These are phyloP conservation scores for Lunularia cruciata DNA, from an alignment of 225 moss, liverwort and hornwort genomes.

Conservation along the genomic window DNA sequence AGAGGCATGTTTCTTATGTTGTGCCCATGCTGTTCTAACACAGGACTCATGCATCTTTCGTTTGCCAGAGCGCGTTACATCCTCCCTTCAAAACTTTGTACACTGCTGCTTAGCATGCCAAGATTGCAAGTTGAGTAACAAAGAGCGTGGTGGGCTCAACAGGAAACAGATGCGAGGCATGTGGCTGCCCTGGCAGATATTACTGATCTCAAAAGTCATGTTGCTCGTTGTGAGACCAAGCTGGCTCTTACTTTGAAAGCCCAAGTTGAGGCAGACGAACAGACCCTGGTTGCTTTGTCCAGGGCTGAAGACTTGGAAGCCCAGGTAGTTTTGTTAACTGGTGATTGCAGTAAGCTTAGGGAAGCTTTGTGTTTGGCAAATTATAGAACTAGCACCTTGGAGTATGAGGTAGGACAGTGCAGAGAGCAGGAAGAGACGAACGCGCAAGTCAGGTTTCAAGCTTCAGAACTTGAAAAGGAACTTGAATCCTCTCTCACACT, in stretches of 20 bases:
- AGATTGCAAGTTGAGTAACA: slow-evolving; percentile 67
- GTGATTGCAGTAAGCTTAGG: slow-evolving; percentile 38
- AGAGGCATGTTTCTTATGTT: slow-evolving; percentile 13
- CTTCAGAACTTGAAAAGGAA: slow-evolving; percentile 28
- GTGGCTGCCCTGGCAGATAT: slow-evolving; percentile 53
- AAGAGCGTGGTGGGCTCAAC: slow-evolving; percentile 70
- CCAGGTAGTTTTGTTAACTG: slow-evolving; percentile 34
- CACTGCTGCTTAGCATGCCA: slow-evolving; percentile 67
- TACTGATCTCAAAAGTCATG: slow-evolving; percentile 34
- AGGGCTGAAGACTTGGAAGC: slow-evolving; percentile 37
- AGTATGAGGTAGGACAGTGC: slow-evolving; percentile 28
- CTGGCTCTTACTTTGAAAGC: slow-evolving; percentile 42
- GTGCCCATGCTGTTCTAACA: slow-evolving; percentile 47
- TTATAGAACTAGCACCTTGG: slow-evolving; percentile 21
- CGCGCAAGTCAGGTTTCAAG: slow-evolving; percentile 20
- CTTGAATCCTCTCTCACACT: slow-evolving; percentile 17
- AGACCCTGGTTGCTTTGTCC: slow-evolving; percentile 32
- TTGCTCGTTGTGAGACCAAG: slow-evolving; percentile 45
- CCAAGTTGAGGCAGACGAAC: slow-evolving; percentile 37
- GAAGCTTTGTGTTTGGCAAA: slow-evolving; percentile 30
- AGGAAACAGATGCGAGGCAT: slow-evolving; percentile 63
- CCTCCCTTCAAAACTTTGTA: slow-evolving; percentile 67
- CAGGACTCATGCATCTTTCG: slow-evolving; percentile 54
- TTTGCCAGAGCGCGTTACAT: slow-evolving; percentile 70
- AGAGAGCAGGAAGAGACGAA: slow-evolving; percentile 15